A percentile compares a stretch with the other conserved stretches of the same genome.
Conservation (phyloP, 768 basidiomycete genomes). For the Boletus sp. region DNA sequence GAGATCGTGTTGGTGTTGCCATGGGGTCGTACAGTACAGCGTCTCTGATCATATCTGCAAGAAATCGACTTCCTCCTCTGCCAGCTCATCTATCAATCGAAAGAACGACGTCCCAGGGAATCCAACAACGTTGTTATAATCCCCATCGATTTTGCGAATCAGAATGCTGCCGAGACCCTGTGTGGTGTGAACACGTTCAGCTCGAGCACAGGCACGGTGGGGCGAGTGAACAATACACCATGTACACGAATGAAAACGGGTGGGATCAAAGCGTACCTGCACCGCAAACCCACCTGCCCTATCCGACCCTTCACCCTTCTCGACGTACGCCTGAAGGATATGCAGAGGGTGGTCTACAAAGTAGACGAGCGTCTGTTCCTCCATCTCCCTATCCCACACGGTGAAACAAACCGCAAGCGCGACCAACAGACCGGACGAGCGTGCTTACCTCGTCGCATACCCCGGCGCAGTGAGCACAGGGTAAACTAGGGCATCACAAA, state of each 20-base stretch:
- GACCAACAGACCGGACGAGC: neutral
- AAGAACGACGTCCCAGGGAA: conserved; percentile 89
- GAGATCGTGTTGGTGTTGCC: too few species aligned
- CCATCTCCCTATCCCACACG: conserved; percentile 56
- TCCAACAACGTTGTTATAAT: conserved; percentile 88
- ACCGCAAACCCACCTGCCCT: conserved; percentile 94
- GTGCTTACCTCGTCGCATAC: conserved; percentile 58
- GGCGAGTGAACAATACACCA: neutral
- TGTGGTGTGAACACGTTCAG: neutral
- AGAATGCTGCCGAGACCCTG: conserved; percentile 81
- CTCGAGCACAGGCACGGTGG: neutral
- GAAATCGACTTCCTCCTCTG: conserved; percentile 77
- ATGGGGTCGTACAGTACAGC: too few species aligned
- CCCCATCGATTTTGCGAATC: conserved; percentile 82
- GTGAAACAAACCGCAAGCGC: neutral
- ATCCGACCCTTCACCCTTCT: conserved; percentile 80
- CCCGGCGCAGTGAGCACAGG: conserved; percentile 75
- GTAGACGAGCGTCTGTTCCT: conserved; percentile 77
- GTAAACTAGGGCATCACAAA: too few species aligned
- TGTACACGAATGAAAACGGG: too few species aligned
- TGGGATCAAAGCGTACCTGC: conserved; percentile 51
- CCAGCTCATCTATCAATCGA: conserved; percentile 61
- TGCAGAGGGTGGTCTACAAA: conserved; percentile 62
- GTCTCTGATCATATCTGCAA: conserved; percentile 30
- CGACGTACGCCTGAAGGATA: conserved; percentile 73